phyloP scores from a whole-genome alignment of 352 stramenopile genomes.

The Globisporangium acanthophoron region DNA sequence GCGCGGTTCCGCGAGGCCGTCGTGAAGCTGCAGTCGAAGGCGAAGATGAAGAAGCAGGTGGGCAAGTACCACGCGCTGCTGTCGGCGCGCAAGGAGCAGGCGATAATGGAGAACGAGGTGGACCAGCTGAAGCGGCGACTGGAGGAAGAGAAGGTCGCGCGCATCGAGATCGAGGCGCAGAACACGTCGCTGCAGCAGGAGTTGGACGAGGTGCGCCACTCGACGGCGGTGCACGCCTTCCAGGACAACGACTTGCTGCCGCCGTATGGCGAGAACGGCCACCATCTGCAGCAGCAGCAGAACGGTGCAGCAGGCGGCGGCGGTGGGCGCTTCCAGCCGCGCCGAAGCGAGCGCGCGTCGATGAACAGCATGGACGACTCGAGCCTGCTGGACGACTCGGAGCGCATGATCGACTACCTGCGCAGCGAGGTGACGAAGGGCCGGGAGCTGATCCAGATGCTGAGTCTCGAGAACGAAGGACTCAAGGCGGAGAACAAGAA shows the following conservation, averaged over 20 bases:
- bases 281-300: slow-evolving; percentile 7
- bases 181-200: slow-evolving; percentile 74
- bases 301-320: not conserved
- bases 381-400: slow-evolving; percentile 76
- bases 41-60: slow-evolving; percentile 78
- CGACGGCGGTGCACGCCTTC: slow-evolving; percentile 25
- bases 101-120: slow-evolving; percentile 72
- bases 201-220: slow-evolving; percentile 53
- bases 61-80: slow-evolving; percentile 61
- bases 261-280: slow-evolving; percentile 12
- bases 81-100: slow-evolving; percentile 59
- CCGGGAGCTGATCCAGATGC: slow-evolving; percentile 54
- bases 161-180: slow-evolving; percentile 63
- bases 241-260: slow-evolving; percentile 40
- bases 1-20: slow-evolving; percentile 56
- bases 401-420: slow-evolving; percentile 82
- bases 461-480: slow-evolving; percentile 74
- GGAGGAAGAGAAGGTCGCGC: slow-evolving; percentile 71
- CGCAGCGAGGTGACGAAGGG: slow-evolving; percentile 75
- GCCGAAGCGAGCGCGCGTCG: slow-evolving; percentile 22
- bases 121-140: slow-evolving; percentile 66
- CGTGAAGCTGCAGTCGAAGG: slow-evolving; percentile 57
- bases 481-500: slow-evolving; percentile 87
- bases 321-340: not conserved
- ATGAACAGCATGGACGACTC: slow-evolving; percentile 39